A percentile compares a stretch with the other conserved stretches of the same genome.
Evolutionary conservation across 139 green algal species (phyloP).

Genomic region (Tetradesmus obliquus): DNA sequence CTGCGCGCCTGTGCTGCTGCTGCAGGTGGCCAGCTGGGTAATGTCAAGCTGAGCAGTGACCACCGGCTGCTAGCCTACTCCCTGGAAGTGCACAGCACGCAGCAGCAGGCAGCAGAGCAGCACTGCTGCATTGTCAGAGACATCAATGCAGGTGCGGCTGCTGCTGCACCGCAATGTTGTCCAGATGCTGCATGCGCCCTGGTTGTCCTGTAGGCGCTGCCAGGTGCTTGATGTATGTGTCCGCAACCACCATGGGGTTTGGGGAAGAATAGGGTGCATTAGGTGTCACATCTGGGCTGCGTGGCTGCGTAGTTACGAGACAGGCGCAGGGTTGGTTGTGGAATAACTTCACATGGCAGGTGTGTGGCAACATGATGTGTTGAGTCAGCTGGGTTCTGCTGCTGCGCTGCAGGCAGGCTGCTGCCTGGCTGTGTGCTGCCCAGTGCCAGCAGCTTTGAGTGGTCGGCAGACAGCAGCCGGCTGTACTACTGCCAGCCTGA

Average conservation of each 20-base stretch:
- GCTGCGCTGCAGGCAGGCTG: background rate
- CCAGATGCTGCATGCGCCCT: background rate
- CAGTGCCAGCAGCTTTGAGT: conserved; percentile 29
- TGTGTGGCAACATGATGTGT: background rate
- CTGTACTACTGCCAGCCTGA: conserved; percentile 36
- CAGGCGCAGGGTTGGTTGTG: too few relatives aligned
- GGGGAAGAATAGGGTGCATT: too few relatives aligned
- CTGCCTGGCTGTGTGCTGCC: conserved; percentile 17
- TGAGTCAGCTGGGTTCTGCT: background rate
- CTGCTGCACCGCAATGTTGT: background rate
- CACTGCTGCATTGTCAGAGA: conserved; percentile 47
- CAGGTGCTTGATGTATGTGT: background rate
- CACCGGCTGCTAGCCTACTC: conserved; percentile 57
- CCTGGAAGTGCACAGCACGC: conserved; percentile 12
- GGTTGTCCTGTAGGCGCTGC: background rate
- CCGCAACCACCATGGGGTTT: too few relatives aligned
- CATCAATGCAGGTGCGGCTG: conserved; percentile 38
- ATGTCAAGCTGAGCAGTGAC: conserved; percentile 52
- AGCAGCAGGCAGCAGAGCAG: background rate
- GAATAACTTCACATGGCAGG: too few relatives aligned
- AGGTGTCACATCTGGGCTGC: too few relatives aligned
- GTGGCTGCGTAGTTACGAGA: too few relatives aligned
- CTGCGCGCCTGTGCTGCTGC: background rate
- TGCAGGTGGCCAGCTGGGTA: conserved; percentile 2
- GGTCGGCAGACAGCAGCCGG: conserved; percentile 27